Percentiles rank a stretch among this genome's conserved stretches.
Conservation (phyloP, 805 yeast species). For the Candida arabinofermentans region DNA sequence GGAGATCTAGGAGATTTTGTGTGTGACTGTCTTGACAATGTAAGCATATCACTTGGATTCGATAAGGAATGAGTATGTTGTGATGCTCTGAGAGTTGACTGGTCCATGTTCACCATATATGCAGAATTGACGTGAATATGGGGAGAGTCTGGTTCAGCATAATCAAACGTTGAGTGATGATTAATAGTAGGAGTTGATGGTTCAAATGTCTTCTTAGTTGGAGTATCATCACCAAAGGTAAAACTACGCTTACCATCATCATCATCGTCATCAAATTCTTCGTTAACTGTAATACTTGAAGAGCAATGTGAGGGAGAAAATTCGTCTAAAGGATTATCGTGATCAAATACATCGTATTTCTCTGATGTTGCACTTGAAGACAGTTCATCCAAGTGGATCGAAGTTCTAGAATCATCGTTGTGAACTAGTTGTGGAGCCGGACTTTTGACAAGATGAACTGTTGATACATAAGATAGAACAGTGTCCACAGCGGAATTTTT, state of each 20-base stretch:
- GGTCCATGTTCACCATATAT: conserved; percentile 5
- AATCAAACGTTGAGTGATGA: background rate
- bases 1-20: conserved; percentile 19
- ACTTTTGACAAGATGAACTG: conserved; percentile 16
- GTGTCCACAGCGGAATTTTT: conserved; percentile 17
- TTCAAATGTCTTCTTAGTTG: background rate
- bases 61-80: conserved; percentile 26
- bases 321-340: background rate
- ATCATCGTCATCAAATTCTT: background rate
- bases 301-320: background rate
- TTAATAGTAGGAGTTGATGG: conserved; percentile 1
- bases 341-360: background rate
- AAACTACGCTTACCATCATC: background rate
- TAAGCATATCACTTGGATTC: conserved; percentile 20
- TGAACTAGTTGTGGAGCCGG: conserved; percentile 8
- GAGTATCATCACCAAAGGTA: conserved; percentile 1
- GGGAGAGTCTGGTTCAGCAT: background rate
- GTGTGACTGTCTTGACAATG: conserved; percentile 5
- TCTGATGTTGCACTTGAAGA: background rate
- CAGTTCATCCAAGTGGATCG: conserved; percentile 13
- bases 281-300: background rate
- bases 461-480: conserved; percentile 24
- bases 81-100: conserved; percentile 1
- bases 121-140: conserved; percentile 9
- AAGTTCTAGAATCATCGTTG: conserved; percentile 8